Conservation (phyloP, 1,284 basidiomycete genomes). For the Austroboletus rostrupii region DNA sequence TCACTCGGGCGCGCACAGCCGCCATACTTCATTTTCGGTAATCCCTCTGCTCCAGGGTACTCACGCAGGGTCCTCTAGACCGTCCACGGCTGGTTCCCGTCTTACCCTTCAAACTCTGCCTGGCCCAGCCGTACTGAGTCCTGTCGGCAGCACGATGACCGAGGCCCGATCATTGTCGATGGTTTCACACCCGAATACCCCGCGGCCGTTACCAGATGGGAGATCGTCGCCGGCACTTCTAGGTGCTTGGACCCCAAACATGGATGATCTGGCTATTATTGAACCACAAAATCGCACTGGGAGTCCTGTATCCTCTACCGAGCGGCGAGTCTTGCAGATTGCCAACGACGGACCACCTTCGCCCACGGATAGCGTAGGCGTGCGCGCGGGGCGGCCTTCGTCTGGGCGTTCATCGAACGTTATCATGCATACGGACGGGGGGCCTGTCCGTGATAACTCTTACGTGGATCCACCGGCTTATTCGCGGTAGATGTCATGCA, state of each 20-base stretch:
- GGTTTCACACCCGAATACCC: slow-evolving; percentile 15
- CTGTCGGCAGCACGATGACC: slow-evolving; percentile 2
- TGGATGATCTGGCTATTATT: slow-evolving; percentile 18
- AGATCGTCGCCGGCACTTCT: slow-evolving; percentile 5
- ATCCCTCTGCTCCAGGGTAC: slow-evolving; percentile 21
- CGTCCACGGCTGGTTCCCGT: slow-evolving; percentile 39
- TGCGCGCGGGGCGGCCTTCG: background rate
- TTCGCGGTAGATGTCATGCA: slow-evolving; percentile 17
- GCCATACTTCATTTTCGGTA: slow-evolving; percentile 26
- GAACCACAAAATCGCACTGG: slow-evolving; percentile 20
- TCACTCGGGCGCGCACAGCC: slow-evolving; percentile 26
- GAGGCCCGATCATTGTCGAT: slow-evolving; percentile 23
- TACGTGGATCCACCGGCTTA: slow-evolving; percentile 22
- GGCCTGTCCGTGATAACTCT: slow-evolving; percentile 9
- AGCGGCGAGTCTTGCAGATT: slow-evolving; percentile 27
- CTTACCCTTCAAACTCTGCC: slow-evolving; percentile 21
- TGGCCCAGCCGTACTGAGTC: slow-evolving; percentile 6
- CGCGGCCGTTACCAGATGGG: slow-evolving; percentile 9
- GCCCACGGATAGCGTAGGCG: slow-evolving; percentile 13
- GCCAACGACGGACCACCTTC: slow-evolving; percentile 25
- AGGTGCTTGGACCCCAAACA: slow-evolving; percentile 18
- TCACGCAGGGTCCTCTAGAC: slow-evolving; percentile 34
- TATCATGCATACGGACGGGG: slow-evolving; percentile 28
- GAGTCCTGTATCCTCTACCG: slow-evolving; percentile 18
- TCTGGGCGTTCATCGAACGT: slow-evolving; percentile 10